Base-by-base conservation (phyloP, 768 basidiomycete genomes). In the Termitomyces bulborhizus region DNA sequence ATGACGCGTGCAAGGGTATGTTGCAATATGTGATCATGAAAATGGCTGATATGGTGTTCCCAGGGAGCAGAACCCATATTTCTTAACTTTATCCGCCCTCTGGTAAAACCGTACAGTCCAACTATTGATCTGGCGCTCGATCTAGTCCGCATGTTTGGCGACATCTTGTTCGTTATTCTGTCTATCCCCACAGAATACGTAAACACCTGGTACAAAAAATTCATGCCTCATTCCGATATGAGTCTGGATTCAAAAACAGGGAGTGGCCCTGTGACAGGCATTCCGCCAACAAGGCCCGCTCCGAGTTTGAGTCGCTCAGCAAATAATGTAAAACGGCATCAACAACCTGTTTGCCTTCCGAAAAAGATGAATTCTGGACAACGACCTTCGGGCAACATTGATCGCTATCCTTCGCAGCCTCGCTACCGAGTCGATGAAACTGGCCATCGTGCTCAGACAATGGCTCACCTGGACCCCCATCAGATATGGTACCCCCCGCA, bases 61-160 rank as follows among this genome's bases (percentile, higher is more conserved):
- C 61, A 93, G 91, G 90, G 89, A 27, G 88, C 92, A 29, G 92
- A 93, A 69, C 92, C 91, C 6, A 79, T 93, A 44, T 90, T 82
- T 62, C 75, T 93, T 18, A 88, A 93, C 66, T 68, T 92, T 53
- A 77, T 93, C 11, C 87, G 91, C 18, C 91, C 92, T 15, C 64
- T 88, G 32, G 67, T 93, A 62, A 88, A 84, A 63, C 91, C 91
- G 6, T 89, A 93, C 62, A 77, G 80, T 13, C 61, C 73, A 5
- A 78, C 85, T 1, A 69, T 93, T 36, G 91, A 93, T 64, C 73
- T 81, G 15, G 54, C 78, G 12, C 73, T 91, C 29, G 86, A 89
- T 52, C 57, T 87, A 26, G 68, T 75, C 37, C 76, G 81, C 49
- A 81, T 84, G 68, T 61, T 84, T 44, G 85, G 86, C 21, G 90